phyloP scores from a whole-genome alignment of 1,139 yeast species.

The Debaryomyces subglobosus region DNA sequence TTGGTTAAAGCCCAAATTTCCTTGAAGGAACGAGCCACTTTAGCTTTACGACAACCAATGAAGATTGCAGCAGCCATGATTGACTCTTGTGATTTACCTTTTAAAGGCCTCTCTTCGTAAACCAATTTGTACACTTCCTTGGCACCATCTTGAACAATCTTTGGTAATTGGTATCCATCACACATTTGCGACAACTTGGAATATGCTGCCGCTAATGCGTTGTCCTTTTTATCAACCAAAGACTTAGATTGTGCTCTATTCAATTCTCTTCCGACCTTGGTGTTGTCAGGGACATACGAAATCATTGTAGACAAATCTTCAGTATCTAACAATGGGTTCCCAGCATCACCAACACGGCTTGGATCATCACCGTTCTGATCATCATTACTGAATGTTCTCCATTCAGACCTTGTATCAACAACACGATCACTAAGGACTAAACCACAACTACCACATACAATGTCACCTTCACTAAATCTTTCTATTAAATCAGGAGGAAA shows the following conservation, averaged over 20 bases:
- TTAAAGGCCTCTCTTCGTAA: constrained; percentile 81
- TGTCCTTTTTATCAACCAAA: constrained; percentile 83
- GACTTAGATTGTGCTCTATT: constrained; percentile 88
- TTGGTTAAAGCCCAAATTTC: constrained; percentile 95
- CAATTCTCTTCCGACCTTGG: constrained; percentile 79
- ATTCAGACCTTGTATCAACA: constrained; percentile 94
- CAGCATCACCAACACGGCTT: constrained; percentile 98
- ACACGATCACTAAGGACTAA: constrained; percentile 88
- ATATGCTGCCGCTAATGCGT: constrained; percentile 86
- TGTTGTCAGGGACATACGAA: constrained; percentile 79
- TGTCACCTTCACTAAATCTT: constrained; percentile 95
- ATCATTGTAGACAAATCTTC: constrained; percentile 93
- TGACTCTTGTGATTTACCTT: constrained; percentile 91
- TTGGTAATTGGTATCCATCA: constrained; percentile 93
- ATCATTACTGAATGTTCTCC: constrained; percentile 97
- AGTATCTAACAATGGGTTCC: constrained; percentile 91
- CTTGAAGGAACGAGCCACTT: constrained; percentile 92
- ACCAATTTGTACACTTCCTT: constrained; percentile 94
- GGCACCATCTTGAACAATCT: constrained; percentile 95
- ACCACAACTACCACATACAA: constrained; percentile 96
- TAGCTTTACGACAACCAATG: constrained; percentile 92
- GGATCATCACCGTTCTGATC: constrained; percentile 99
- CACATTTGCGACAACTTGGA: constrained; percentile 94
- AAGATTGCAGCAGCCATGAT: constrained; percentile 97
- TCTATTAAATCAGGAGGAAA: constrained; percentile 96